Evolutionary conservation across 1,284 basidiomycete genomes (phyloP).

Genomic region (Fomitopsis betulina): DNA sequence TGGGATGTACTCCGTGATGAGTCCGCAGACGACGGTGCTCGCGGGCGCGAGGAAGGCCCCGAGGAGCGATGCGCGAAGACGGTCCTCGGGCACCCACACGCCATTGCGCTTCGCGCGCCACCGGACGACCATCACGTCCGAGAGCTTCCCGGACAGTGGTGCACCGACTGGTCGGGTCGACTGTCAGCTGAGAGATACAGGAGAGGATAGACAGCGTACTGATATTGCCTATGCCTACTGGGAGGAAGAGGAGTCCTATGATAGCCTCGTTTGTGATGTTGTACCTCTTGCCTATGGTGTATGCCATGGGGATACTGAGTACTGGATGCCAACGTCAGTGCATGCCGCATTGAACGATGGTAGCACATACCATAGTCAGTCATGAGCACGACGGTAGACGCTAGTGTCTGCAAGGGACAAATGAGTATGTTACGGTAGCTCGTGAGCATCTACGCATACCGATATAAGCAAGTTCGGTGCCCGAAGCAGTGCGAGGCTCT

Average conservation of each 20-base stretch:
- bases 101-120: constrained; percentile 42
- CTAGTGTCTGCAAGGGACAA: constrained; percentile 32
- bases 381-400: constrained; percentile 33
- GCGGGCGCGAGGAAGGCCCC: constrained; percentile 37
- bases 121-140: constrained; percentile 42
- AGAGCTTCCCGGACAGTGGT: constrained; percentile 42
- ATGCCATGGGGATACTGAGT: constrained; percentile 34
- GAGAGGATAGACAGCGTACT: constrained; percentile 27
- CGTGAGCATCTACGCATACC: constrained; percentile 31
- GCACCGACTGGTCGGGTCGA: constrained; percentile 37
- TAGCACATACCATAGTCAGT: constrained; percentile 38
- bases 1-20: constrained; percentile 27
- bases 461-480: constrained; percentile 52
- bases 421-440: neutral
- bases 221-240: constrained; percentile 53
- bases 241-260: constrained; percentile 53
- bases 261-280: constrained; percentile 49
- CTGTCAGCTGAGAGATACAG: neutral
- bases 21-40: constrained; percentile 26
- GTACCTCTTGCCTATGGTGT: constrained; percentile 40
- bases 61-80: constrained; percentile 41
- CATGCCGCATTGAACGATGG: too few species aligned
- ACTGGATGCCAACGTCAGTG: constrained; percentile 20
- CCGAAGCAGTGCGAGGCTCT: constrained; percentile 42
- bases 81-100: constrained; percentile 50